Evolutionary conservation across 1,284 basidiomycete genomes (phyloP), one percentile per base, ranked within the genome.

Genomic region (Peniophora sp.): DNA sequence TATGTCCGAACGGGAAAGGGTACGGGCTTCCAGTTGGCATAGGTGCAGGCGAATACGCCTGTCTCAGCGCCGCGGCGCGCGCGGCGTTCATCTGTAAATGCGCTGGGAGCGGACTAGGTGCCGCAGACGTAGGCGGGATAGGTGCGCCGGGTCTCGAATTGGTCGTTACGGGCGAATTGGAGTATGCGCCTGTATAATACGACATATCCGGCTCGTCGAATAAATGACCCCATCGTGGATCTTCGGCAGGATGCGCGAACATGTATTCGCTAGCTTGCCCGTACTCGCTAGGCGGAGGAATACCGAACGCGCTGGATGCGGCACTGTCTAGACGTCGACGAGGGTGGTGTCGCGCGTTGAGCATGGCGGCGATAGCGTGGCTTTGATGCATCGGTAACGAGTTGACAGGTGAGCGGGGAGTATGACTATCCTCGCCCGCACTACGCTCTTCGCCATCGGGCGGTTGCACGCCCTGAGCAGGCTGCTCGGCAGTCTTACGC

Each of bases 361-460:
- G 16, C 38, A 41, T 41, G 38, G 38, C n/a, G n/a, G 38, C n/a
- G 5, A 20, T n/a, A 8, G 38, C 38, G 5, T 41, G 16, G 8
- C 8, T 8, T 8, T 41, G 38, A 36, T 74, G 71, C 60, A 86
- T 64, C 3, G 81, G 81, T 11, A 84, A 66, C 56, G 79, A 78
- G 58, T 85, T 82, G 20, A 78, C 78, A 0, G 83, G 83, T 2
- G 85, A 89, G n/a, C 83, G 77, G 3, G 86, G 85, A 0, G 85
- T 89, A 57, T 78, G 82, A n/a, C 74, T 73, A 6, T 65, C 69
- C 52, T 62, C 71, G 53, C 58, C 64, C 56, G 53, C 59, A 48
- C 60, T 58, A 47, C 58, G 66, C 23, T 56, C 60, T 49, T 72
- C 73, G 52, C 74, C 72, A 34, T 75, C 71, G 22, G 68, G 66